A percentile compares a stretch with the other conserved stretches of the same genome.
phyloP scores from a whole-genome alignment of 192 early-diverging fungal genomes.

The Kickxella alabastrina region DNA sequence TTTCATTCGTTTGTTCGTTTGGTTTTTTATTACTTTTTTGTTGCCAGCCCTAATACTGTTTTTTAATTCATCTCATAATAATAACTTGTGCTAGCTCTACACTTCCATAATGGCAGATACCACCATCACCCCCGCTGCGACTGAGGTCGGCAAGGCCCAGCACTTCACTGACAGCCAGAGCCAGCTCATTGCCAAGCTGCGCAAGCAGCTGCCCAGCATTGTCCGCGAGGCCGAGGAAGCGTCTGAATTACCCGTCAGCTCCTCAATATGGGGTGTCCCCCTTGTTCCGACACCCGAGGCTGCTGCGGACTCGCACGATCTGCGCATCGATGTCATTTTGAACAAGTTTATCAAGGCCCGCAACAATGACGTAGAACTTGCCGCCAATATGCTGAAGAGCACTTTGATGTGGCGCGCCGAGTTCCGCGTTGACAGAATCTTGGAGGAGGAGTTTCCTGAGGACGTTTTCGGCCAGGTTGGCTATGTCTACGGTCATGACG shows the following conservation, averaged over 20 bases:
- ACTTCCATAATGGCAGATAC: neutral
- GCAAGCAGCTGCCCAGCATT: conserved; percentile 49
- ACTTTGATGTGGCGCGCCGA: conserved; percentile 56
- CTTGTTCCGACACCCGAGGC: conserved; percentile 18
- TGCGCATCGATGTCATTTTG: conserved; percentile 55
- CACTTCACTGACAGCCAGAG: conserved; percentile 47
- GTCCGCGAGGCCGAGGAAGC: conserved; percentile 25
- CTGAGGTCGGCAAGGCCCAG: conserved; percentile 23
- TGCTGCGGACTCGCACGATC: conserved; percentile 23
- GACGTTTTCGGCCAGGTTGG: conserved; percentile 50
- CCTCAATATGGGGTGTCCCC: conserved; percentile 53
- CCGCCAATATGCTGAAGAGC: conserved; percentile 52
- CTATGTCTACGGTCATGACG: conserved; percentile 52
- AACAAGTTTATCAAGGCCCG: conserved; percentile 59
- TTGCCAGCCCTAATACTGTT: neutral
- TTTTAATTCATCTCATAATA: too few species aligned
- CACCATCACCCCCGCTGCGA: too few species aligned
- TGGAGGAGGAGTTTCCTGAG: conserved; percentile 52
- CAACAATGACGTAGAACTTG: conserved; percentile 35
- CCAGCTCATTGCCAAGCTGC: conserved; percentile 44
- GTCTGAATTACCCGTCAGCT: conserved; percentile 8
- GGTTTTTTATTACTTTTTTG: neutral
- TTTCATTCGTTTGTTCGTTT: neutral
- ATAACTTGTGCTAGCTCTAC: too few species aligned
- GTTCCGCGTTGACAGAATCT: conserved; percentile 44